Percentiles rank a stretch among this genome's conserved stretches.
Evolutionary conservation across 2,329 filamentous ascomycete genomes (phyloP).

Genomic region (Lasiodiplodia citricola): DNA sequence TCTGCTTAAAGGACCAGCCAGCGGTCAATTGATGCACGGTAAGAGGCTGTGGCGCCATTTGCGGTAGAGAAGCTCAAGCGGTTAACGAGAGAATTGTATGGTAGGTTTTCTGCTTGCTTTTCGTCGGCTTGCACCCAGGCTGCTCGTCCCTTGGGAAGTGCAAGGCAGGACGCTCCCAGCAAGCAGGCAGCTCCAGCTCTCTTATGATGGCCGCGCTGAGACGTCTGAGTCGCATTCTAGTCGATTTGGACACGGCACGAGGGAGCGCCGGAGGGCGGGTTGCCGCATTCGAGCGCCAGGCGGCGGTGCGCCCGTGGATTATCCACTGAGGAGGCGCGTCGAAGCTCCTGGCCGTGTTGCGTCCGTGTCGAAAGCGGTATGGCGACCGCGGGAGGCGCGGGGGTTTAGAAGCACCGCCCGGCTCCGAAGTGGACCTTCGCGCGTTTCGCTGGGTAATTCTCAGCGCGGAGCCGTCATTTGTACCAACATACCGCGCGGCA

Average conservation of each 20-base stretch:
- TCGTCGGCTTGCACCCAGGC: conserved; percentile 4
- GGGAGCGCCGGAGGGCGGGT: conserved; percentile 18
- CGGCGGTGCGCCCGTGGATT: conserved; percentile 7
- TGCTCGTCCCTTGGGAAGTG: conserved; percentile 5
- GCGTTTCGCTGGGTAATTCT: conserved; percentile 8
- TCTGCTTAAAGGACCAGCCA: conserved; percentile 55
- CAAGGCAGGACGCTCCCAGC: background rate
- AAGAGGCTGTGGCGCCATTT: conserved; percentile 30
- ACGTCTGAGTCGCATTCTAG: conserved; percentile 30
- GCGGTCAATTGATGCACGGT: conserved; percentile 40
- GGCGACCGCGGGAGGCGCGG: conserved; percentile 15
- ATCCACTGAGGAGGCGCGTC: conserved; percentile 17
- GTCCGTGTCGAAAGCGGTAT: conserved; percentile 26
- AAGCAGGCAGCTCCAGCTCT: conserved; percentile 7
- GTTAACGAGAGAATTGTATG: conserved; percentile 1
- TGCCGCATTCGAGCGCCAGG: conserved; percentile 13
- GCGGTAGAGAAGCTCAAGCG: conserved; percentile 3
- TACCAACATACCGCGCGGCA: background rate
- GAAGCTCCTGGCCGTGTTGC: conserved; percentile 15
- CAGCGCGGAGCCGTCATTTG: conserved; percentile 12
- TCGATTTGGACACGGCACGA: conserved; percentile 31
- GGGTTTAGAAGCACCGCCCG: background rate
- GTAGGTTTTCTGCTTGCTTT: background rate
- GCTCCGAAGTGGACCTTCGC: conserved; percentile 14
- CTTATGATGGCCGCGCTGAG: conserved; percentile 27